A percentile compares a stretch with the other conserved stretches of the same genome.
Evolutionary conservation across 2,329 filamentous ascomycete genomes (phyloP).

Genomic region (Shiraia sp.): DNA sequence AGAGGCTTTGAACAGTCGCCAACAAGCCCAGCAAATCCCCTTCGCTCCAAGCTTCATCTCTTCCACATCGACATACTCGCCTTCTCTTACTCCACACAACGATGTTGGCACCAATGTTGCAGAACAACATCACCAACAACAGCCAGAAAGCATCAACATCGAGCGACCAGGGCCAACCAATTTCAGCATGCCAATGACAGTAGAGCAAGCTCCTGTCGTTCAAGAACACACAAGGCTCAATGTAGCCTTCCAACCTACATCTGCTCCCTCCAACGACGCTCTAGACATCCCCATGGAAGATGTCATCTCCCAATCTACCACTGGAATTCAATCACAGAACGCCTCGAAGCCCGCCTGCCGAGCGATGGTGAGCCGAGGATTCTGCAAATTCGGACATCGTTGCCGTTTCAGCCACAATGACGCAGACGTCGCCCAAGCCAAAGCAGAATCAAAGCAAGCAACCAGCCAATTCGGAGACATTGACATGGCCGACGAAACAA

Average conservation of each 20-base stretch:
- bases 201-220: too few relatives aligned
- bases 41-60: neutral
- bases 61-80: neutral
- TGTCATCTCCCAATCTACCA: neutral
- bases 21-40: neutral
- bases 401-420: conserved; percentile 2
- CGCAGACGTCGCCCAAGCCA: neutral
- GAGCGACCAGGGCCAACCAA: too few relatives aligned
- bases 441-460: neutral
- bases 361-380: neutral
- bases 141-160: too few relatives aligned
- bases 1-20: neutral
- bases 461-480: neutral
- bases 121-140: too few relatives aligned
- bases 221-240: too few relatives aligned
- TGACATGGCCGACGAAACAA: too few relatives aligned
- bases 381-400: neutral
- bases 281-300: neutral
- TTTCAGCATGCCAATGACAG: too few relatives aligned
- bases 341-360: neutral
- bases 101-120: too few relatives aligned
- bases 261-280: too few relatives aligned
- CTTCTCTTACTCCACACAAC: too few relatives aligned
- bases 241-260: too few relatives aligned
- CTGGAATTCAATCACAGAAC: too few relatives aligned